Evolutionary conservation across 108 stramenopile species (phyloP), one percentile per base, ranked within the genome.

Genomic region (Skeletonema menzelii): DNA sequence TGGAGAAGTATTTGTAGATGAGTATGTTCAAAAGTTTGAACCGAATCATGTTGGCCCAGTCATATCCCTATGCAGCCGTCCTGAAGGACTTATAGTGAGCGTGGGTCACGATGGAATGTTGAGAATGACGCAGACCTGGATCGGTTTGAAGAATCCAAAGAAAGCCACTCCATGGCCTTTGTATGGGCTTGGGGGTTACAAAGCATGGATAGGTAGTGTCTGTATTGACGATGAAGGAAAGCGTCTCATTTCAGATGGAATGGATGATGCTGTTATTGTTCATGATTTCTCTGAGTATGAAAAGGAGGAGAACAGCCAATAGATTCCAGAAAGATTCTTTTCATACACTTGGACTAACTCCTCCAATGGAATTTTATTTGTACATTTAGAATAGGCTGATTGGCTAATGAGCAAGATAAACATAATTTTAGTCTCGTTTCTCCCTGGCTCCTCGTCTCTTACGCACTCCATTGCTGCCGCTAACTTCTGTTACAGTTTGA

Each of bases 41-140:
- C 89, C 87, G 0, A 67, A 56, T 24, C 89, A 90, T 79, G 32
- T 47, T 42, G 85, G 78, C n/a, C 80, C 73, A 11, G 82, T 90
- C 8, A 40, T 84, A 5, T 63, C 75, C 15, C 27, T 92, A 42
- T 80, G 72, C 8, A 77, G 75, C 42, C 87, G 88, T 15, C 62
- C 75, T 4, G 83, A 83, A 26, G 88, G 86, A 6, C 62, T 92
- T 19, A 34, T 90, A 4, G 80, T 90, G 8, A 75, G 87, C 11
- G 86, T 74, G 20, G 79, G 74, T n/a, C 85, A 86, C 24, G 91
- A 92, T 78, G 88, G 88, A 14, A 83, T 79, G 56, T 67, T 92
- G 24, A 80, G 89, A 26, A 71, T 92, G 32, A 63, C 79, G 17
- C 56, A 72, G 28, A 60, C 27, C 14, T 72, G 53, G 65, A 49